phyloP scores from a whole-genome alignment of 2,329 filamentous ascomycete species.

The Pseudogymnoascus sp. region DNA sequence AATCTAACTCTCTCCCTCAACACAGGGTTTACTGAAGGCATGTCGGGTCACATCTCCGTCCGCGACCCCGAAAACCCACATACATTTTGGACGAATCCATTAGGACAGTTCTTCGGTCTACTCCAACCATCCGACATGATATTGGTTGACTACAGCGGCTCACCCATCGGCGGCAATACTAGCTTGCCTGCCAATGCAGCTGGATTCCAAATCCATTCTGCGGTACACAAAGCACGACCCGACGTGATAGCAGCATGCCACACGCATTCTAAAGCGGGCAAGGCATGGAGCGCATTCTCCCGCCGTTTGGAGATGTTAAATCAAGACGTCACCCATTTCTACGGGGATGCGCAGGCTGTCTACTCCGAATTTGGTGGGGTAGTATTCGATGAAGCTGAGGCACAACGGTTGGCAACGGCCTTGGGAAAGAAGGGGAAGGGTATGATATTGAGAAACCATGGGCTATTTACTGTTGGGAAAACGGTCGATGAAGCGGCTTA shows the following conservation, averaged over 20 bases:
- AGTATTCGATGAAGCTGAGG: conserved; percentile 38
- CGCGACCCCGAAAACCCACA: conserved; percentile 18
- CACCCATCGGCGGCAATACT: conserved; percentile 34
- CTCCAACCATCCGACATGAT: conserved; percentile 41
- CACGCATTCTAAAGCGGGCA: conserved; percentile 13
- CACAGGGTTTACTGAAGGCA: conserved; percentile 31
- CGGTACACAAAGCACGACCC: conserved; percentile 11
- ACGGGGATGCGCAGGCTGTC: conserved; percentile 18
- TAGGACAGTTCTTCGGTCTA: conserved; percentile 13
- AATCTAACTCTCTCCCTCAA: too few species aligned
- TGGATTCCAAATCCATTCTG: conserved; percentile 17
- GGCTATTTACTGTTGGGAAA: conserved; percentile 21
- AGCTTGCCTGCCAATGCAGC: conserved; percentile 12
- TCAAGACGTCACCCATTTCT: conserved; percentile 33
- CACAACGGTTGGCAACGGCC: conserved; percentile 34
- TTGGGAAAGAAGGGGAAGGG: conserved; percentile 34
- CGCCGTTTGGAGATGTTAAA: conserved; percentile 17
- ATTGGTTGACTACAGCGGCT: conserved; percentile 35
- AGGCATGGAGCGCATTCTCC: conserved; percentile 16
- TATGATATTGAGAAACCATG: conserved; percentile 37
- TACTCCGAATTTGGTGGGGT: conserved; percentile 41
- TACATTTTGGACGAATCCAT: conserved; percentile 19
- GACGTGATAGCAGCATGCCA: conserved; percentile 16
- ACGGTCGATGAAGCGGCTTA: conserved; percentile 36
- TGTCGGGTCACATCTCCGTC: conserved; percentile 34